phyloP scores from a whole-genome alignment of 371 early-diverging fungal species.

The Apophysomyces elegans region DNA sequence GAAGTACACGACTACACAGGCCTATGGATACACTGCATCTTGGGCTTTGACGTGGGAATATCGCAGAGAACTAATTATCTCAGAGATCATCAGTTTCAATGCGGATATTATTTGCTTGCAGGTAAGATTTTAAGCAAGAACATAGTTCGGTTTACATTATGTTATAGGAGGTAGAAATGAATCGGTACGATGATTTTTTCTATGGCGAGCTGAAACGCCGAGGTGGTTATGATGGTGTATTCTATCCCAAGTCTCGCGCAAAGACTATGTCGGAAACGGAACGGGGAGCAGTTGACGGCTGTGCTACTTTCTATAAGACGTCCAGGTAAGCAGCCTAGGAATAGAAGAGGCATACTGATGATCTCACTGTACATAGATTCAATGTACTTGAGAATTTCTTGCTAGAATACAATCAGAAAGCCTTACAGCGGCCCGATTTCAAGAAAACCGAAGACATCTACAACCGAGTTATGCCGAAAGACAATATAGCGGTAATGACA shows the following conservation, averaged over 20 bases:
- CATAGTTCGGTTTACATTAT: not conserved
- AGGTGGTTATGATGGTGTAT: constrained; percentile 91
- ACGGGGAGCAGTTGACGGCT: constrained; percentile 93
- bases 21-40: constrained; percentile 96
- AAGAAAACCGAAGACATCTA: constrained; percentile 92
- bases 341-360: not conserved
- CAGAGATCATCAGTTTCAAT: constrained; percentile 87
- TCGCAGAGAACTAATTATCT: constrained; percentile 89
- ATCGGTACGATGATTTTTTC: constrained; percentile 87
- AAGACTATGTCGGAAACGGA: constrained; percentile 93
- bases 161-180: constrained; percentile 84
- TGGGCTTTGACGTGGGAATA: constrained; percentile 97
- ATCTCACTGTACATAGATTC: constrained; percentile 57
- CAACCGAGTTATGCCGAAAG: constrained; percentile 95
- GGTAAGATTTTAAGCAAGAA: constrained; percentile 49
- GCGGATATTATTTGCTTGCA: constrained; percentile 97
- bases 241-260: constrained; percentile 94
- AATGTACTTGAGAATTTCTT: constrained; percentile 76
- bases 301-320: constrained; percentile 95
- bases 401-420: constrained; percentile 94
- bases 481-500: constrained; percentile 93
- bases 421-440: constrained; percentile 87
- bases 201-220: constrained; percentile 70
- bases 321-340: constrained; percentile 59
- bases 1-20: constrained; percentile 86